These are phyloP conservation scores for Lunularia cruciata DNA, from an alignment of 225 moss, liverwort and hornwort genomes.

Conservation along the genomic window DNA sequence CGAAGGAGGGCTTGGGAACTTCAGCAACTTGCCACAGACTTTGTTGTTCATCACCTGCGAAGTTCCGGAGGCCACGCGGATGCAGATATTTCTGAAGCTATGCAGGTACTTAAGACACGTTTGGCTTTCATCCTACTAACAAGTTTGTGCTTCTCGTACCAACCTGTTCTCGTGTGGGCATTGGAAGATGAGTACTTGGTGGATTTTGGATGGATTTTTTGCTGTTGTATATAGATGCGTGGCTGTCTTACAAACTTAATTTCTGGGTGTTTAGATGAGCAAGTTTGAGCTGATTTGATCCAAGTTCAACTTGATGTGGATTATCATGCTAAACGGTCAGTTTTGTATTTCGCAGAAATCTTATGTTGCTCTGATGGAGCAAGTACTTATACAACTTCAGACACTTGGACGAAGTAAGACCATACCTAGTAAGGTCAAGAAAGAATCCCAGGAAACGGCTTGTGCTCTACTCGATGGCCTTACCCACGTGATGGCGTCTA, in stretches of 20 bases:
- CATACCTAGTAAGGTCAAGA: conserved; percentile 39
- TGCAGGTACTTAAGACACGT: conserved; percentile 27
- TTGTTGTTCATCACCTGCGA: conserved; percentile 67
- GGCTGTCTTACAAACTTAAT: no score
- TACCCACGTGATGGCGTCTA: conserved; percentile 66
- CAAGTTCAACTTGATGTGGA: no score
- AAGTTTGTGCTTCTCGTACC: not conserved
- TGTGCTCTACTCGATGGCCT: conserved; percentile 66
- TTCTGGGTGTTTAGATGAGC: not conserved
- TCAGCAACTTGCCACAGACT: conserved; percentile 53
- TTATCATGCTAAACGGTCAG: not conserved
- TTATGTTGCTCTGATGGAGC: conserved; percentile 72
- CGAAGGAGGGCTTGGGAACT: conserved; percentile 21
- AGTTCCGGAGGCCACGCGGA: conserved; percentile 19
- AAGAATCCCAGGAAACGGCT: conserved; percentile 47
- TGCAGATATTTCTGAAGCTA: conserved; percentile 18
- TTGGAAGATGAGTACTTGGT: no score
- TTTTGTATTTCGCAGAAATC: conserved; percentile 46
- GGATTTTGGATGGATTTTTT: not conserved
- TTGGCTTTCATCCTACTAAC: not conserved
- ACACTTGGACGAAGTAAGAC: conserved; percentile 22
- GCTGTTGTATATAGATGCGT: not conserved
- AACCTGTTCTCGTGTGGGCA: no score
- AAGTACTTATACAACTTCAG: conserved; percentile 78
- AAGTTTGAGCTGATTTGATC: not conserved